Evolutionary conservation across 192 early-diverging fungal species (phyloP).

Genomic region (Backusella liffmaniae): DNA sequence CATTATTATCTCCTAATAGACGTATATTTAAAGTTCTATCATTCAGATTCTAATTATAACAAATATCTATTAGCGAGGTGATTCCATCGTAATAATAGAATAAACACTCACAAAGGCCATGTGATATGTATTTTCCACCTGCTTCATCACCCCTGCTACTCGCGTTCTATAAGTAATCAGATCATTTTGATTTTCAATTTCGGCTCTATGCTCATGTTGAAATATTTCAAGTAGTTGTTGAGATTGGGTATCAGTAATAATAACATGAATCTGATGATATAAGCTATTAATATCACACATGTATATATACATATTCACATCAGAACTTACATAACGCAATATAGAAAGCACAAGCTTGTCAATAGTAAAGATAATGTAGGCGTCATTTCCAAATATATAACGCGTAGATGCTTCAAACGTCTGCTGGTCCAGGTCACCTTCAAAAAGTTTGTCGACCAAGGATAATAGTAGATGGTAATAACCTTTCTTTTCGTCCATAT

Average conservation of each 20-base stretch:
- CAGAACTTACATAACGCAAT: slow-evolving; percentile 65
- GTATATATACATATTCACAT: not conserved
- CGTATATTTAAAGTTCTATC: slow-evolving; percentile 16
- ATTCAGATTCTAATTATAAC: slow-evolving; percentile 12
- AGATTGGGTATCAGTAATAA: slow-evolving; percentile 56
- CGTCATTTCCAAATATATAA: slow-evolving; percentile 81
- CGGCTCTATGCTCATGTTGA: slow-evolving; percentile 39
- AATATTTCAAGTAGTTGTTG: slow-evolving; percentile 65
- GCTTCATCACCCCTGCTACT: not conserved
- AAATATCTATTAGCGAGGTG: not conserved
- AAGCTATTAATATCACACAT: not conserved
- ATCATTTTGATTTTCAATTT: not conserved
- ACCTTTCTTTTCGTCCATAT: slow-evolving; percentile 54
- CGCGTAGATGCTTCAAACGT: slow-evolving; percentile 85
- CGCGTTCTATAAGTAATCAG: not conserved
- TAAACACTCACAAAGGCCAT: not conserved
- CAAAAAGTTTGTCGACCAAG: slow-evolving; percentile 63
- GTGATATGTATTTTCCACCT: not conserved
- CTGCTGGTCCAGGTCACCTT: slow-evolving; percentile 47
- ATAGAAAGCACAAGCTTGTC: slow-evolving; percentile 81
- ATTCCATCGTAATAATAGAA: not conserved
- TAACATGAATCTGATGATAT: slow-evolving; percentile 13
- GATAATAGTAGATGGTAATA: slow-evolving; percentile 78
- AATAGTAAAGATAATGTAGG: slow-evolving; percentile 81
- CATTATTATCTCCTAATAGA: slow-evolving; percentile 19